A percentile compares a stretch with the other conserved stretches of the same genome.
Conservation (phyloP, 768 basidiomycete genomes). For the Cystobasidium tubakii region DNA sequence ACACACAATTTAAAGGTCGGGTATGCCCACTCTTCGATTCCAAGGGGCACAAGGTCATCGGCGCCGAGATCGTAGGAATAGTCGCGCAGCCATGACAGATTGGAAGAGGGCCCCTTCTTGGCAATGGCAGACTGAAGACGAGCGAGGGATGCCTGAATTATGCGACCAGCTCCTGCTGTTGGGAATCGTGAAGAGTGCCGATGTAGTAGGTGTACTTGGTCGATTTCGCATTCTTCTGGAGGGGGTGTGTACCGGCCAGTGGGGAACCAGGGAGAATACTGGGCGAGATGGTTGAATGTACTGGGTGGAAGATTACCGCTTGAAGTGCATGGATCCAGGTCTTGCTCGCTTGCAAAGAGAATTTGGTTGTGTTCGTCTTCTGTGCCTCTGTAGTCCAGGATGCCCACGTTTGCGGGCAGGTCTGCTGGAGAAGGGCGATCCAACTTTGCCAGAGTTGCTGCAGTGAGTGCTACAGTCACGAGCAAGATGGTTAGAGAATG, state of each 20-base stretch:
- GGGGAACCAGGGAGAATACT: conserved; percentile 35
- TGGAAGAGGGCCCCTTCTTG: conserved; percentile 27
- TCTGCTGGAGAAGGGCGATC: no score
- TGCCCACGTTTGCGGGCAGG: no score
- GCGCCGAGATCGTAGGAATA: conserved; percentile 60
- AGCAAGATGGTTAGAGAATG: no score
- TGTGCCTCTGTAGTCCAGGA: no score
- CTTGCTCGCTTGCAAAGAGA: not conserved
- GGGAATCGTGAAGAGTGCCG: conserved; percentile 76
- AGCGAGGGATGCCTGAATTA: conserved; percentile 55
- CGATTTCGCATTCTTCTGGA: not conserved
- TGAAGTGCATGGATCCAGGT: not conserved
- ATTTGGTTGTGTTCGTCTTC: not conserved
- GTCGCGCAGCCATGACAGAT: not conserved
- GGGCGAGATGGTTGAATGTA: conserved; percentile 19
- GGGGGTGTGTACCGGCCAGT: conserved; percentile 5
- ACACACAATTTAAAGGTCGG: no score
- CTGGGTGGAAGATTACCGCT: not conserved
- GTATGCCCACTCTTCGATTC: conserved; percentile 56
- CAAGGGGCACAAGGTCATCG: conserved; percentile 62
- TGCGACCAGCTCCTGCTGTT: conserved; percentile 54
- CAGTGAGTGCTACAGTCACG: no score
- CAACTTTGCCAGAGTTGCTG: no score
- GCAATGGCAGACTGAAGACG: conserved; percentile 58
- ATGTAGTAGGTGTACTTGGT: conserved; percentile 53